Percentiles rank a stretch among this genome's conserved stretches.
These are phyloP conservation scores for Diospyros lotus DNA, from an alignment of 148 eudicot species.

Conservation along the genomic window DNA sequence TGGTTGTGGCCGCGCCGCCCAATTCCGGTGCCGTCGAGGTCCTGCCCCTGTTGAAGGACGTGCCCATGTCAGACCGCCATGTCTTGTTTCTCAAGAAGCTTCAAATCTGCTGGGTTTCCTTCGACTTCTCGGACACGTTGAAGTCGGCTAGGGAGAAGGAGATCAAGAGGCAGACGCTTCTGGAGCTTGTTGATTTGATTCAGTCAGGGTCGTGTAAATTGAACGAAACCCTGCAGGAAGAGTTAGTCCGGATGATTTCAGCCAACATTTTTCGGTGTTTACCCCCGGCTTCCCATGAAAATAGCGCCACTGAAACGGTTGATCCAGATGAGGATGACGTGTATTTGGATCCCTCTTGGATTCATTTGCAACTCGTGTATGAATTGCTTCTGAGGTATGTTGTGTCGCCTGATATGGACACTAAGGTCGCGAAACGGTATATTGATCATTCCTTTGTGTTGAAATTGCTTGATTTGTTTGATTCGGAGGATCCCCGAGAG, in stretches of 20 bases:
- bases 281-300: constrained; percentile 41
- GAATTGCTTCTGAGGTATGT: constrained; percentile 45
- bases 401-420: constrained; percentile 43
- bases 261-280: constrained; percentile 38
- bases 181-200: constrained; percentile 41
- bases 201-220: constrained; percentile 42
- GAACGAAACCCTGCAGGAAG: constrained; percentile 45
- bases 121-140: constrained; percentile 40
- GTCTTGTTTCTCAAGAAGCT: constrained; percentile 34
- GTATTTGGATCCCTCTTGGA: constrained; percentile 46
- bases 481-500: constrained; percentile 46
- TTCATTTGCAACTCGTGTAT: constrained; percentile 44
- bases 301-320: constrained; percentile 23
- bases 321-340: constrained; percentile 51
- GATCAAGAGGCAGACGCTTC: constrained; percentile 44
- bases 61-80: constrained; percentile 34
- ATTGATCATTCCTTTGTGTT: constrained; percentile 45
- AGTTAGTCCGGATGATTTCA: constrained; percentile 39
- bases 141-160: constrained; percentile 39
- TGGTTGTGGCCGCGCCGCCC: constrained; percentile 7
- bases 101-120: constrained; percentile 29
- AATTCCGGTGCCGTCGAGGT: constrained; percentile 27
- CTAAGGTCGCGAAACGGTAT: constrained; percentile 41
- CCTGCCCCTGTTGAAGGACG: constrained; percentile 38
- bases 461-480: constrained; percentile 47